Base-by-base conservation (phyloP, 768 basidiomycete species). In the Tubosaeta sp. region DNA sequence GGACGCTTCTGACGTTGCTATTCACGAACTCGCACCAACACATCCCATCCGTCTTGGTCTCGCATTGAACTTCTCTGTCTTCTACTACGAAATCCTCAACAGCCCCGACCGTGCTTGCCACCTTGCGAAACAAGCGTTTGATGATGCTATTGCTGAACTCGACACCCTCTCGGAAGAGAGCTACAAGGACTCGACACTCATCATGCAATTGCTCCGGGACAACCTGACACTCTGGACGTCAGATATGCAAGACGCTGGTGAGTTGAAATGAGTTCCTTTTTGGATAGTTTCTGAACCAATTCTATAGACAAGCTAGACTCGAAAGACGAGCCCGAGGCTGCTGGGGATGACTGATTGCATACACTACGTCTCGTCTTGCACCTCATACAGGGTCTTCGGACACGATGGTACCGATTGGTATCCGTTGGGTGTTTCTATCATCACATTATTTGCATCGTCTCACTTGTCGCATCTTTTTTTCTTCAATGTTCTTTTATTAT, bases 11-110 rank as follows among this genome's bases (percentile, higher is more conserved):
- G 91, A 95, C 58, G 93, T 97, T 70, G 95, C 95, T 62, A 88
- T 95, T 64, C 93, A 88, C 46, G 92, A 97, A 74, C 88, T 98
- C 41, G 92, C 88, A 25, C 89, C 91, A 29, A 97, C 94, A 68
- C 95, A 97, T 76, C 95, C 94, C 58, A 97, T 97, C 75, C 94
- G 95, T 67, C 91, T 98, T 58, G 95, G 95, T 73, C 89, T 98
- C 50, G 95, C 95, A 43, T 82, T 98, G 68, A 98, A 98, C 84
- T 97, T 97, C 84, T 97, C 93, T 49, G 95, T 98, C 46, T 97
- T 98, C 83, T 97, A 97, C 83, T 97, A 97, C 77, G 95, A 97
- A 75, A 97, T 97, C 71, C 86, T 97, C 73, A 97, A 97, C 84
- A 90, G 88, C 74, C 94, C 95, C 61, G 95, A 97, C 74, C 91